Evolutionary conservation across 129 eudicot species (phyloP).

Genomic region (Flaveria bidentis): DNA sequence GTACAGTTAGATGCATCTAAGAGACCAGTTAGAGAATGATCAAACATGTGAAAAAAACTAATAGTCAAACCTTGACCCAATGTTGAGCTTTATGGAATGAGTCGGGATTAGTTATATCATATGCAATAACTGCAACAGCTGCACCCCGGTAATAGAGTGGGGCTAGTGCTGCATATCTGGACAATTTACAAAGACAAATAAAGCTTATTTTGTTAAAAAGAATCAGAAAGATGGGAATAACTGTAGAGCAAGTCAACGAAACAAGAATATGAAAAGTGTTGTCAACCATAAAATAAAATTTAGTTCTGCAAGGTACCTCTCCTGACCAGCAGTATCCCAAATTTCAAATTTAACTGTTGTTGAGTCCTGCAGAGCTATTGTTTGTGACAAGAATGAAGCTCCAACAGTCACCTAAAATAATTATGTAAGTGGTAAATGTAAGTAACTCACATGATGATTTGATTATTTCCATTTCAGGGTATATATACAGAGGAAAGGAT

Average conservation of each 20-base stretch:
- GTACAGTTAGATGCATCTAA: neutral
- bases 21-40: constrained; percentile 12
- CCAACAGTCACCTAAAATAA: constrained; percentile 87
- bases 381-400: constrained; percentile 98
- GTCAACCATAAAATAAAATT: neutral
- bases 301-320: constrained; percentile 53
- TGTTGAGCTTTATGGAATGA: constrained; percentile 91
- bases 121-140: constrained; percentile 85
- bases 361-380: constrained; percentile 93
- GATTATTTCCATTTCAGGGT: neutral
- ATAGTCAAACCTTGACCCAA: constrained; percentile 81
- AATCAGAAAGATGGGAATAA: neutral
- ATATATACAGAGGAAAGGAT: neutral
- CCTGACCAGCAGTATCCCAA: constrained; percentile 99
- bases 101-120: constrained; percentile 94
- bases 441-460: neutral
- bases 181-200: constrained; percentile 14
- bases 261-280: neutral
- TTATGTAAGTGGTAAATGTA: neutral
- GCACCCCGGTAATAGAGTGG: constrained; percentile 99
- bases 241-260: constrained; percentile 7
- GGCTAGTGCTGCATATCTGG: constrained; percentile 93
- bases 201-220: constrained; percentile 1
- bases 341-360: constrained; percentile 96
- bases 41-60: neutral